A percentile compares a stretch with the other conserved stretches of the same genome.
These are phyloP conservation scores for Fusarium lateritium DNA, from an alignment of 2,329 filamentous ascomycete species.

Conservation along the genomic window DNA sequence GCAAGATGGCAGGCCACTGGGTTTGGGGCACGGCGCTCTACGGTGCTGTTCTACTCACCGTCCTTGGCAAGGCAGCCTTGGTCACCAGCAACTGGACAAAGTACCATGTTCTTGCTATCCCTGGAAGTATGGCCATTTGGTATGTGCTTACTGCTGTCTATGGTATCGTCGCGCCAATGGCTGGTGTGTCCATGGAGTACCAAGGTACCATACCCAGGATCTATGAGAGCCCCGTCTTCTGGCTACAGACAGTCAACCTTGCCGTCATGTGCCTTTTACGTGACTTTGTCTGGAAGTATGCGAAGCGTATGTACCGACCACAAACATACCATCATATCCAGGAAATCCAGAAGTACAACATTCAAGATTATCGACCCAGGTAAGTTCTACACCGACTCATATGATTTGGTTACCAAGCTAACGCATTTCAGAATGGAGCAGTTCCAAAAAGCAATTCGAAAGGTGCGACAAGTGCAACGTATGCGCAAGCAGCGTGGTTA, in stretches of 20 bases:
- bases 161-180: constrained; percentile 85
- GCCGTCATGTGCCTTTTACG: constrained; percentile 86
- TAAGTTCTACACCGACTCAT: constrained; percentile 58
- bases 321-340: constrained; percentile 98
- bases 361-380: constrained; percentile 97
- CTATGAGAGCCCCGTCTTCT: constrained; percentile 88
- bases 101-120: constrained; percentile 95
- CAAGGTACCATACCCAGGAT: constrained; percentile 85
- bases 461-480: constrained; percentile 96
- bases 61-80: constrained; percentile 93
- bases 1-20: constrained; percentile 92
- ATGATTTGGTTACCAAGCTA: background rate
- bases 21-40: constrained; percentile 98
- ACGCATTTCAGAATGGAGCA: constrained; percentile 87
- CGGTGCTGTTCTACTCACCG: constrained; percentile 91
- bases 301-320: constrained; percentile 96
- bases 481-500: constrained; percentile 99
- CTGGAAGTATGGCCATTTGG: constrained; percentile 93
- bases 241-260: constrained; percentile 87
- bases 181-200: constrained; percentile 87
- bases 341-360: constrained; percentile 99
- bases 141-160: constrained; percentile 91
- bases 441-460: constrained; percentile 99
- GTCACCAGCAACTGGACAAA: constrained; percentile 99
- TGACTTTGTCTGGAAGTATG: constrained; percentile 97